A percentile compares a stretch with the other conserved stretches of the same genome.
These are phyloP conservation scores for Colletotrichum somersetense DNA, from an alignment of 2,329 filamentous ascomycete genomes.

Conservation along the genomic window DNA sequence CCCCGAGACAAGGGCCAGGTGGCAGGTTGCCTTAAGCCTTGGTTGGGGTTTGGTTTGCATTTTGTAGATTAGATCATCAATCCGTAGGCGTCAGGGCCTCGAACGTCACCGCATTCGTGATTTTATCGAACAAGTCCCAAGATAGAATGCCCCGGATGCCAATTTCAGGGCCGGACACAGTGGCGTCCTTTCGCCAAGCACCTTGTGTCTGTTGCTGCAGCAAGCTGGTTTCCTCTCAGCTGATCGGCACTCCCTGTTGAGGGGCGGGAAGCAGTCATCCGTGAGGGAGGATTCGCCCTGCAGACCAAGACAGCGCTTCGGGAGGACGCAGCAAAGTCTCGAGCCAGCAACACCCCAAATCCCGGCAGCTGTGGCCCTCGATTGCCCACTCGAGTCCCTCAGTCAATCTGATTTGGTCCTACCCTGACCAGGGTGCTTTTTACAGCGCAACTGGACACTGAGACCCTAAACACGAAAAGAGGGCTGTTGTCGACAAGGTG, in stretches of 20 bases:
- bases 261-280: slow-evolving; percentile 30
- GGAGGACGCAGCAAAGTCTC: slow-evolving; percentile 15
- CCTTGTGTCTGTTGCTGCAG: slow-evolving; percentile 23
- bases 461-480: no score
- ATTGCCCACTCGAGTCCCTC: slow-evolving; percentile 19
- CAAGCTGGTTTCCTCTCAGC: slow-evolving; percentile 22
- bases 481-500: not conserved
- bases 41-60: slow-evolving; percentile 5
- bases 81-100: not conserved
- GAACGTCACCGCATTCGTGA: not conserved
- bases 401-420: slow-evolving; percentile 14
- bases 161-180: not conserved
- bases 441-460: slow-evolving; percentile 11
- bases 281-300: slow-evolving; percentile 26
- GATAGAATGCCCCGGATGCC: not conserved
- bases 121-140: not conserved
- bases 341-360: slow-evolving; percentile 6
- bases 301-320: not conserved
- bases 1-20: slow-evolving; percentile 28
- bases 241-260: slow-evolving; percentile 22
- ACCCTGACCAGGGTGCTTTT: not conserved
- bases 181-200: slow-evolving; percentile 6
- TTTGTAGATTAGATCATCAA: slow-evolving; percentile 21
- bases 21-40: slow-evolving; percentile 18
- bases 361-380: slow-evolving; percentile 24